Evolutionary conservation across 371 early-diverging fungal species (phyloP).

Genomic region (Choanephora cucurbitarum): DNA sequence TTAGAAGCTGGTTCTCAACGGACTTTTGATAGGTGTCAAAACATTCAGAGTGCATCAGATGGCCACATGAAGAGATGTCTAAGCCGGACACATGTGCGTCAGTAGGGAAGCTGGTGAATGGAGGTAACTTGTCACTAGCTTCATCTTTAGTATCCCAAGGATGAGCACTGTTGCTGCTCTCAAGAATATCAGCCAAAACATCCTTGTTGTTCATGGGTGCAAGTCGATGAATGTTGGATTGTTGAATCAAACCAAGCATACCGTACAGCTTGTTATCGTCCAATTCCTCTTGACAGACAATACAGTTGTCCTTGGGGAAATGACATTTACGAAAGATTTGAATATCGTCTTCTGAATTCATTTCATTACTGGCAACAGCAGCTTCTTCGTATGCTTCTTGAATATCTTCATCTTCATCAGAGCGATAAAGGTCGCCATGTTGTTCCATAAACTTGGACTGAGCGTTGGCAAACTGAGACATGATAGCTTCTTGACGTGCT

Average conservation of each 20-base stretch:
- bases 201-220: slow-evolving; percentile 63
- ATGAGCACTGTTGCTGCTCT: slow-evolving; percentile 31
- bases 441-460: slow-evolving; percentile 86
- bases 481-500: slow-evolving; percentile 85
- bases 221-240: slow-evolving; percentile 66
- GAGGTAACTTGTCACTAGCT: background rate
- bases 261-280: slow-evolving; percentile 75
- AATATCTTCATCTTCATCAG: slow-evolving; percentile 59
- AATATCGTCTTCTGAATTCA: slow-evolving; percentile 16
- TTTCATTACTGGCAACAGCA: slow-evolving; percentile 9
- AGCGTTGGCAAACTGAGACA: slow-evolving; percentile 87
- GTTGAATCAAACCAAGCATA: slow-evolving; percentile 82
- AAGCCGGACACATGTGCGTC: slow-evolving; percentile 58
- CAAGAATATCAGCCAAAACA: slow-evolving; percentile 56
- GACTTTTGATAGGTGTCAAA: slow-evolving; percentile 81
- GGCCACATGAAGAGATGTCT: slow-evolving; percentile 89
- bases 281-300: slow-evolving; percentile 93
- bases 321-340: slow-evolving; percentile 60
- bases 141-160: slow-evolving; percentile 11
- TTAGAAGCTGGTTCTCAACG: slow-evolving; percentile 47
- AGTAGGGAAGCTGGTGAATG: slow-evolving; percentile 54
- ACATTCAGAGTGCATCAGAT: slow-evolving; percentile 93
- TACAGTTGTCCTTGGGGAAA: slow-evolving; percentile 85
- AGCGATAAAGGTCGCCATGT: slow-evolving; percentile 61
- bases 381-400: slow-evolving; percentile 39